Evolutionary conservation across 805 yeast species (phyloP).

Genomic region (Starmerella sirachaensis): DNA sequence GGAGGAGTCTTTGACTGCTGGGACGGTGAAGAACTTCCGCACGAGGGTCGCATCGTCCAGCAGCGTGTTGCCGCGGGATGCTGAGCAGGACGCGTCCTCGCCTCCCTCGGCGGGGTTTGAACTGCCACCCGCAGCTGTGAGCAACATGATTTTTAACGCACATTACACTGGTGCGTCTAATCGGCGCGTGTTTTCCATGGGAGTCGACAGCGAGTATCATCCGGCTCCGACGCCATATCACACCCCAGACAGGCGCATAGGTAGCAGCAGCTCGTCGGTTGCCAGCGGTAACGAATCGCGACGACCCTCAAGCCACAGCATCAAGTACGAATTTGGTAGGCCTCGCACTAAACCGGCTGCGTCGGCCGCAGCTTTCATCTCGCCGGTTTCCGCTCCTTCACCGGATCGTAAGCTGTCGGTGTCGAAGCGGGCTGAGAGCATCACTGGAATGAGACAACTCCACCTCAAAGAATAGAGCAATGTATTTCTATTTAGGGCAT

Average conservation of each 20-base stretch:
- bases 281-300: not conserved
- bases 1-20: slow-evolving; percentile 20
- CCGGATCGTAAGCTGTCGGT: slow-evolving; percentile 7
- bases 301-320: no score
- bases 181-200: slow-evolving; percentile 19
- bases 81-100: no score
- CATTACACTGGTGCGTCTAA: slow-evolving; percentile 13
- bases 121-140: slow-evolving; percentile 7
- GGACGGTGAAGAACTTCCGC: slow-evolving; percentile 15
- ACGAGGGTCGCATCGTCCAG: slow-evolving; percentile 17
- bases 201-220: slow-evolving; percentile 17
- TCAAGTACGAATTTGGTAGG: not conserved
- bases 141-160: slow-evolving; percentile 16
- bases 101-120: not conserved
- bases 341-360: not conserved
- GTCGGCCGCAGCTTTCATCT: not conserved
- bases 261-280: not conserved
- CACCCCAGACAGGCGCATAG: not conserved
- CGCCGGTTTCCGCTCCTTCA: not conserved
- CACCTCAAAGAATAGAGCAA: slow-evolving; percentile 4
- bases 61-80: no score
- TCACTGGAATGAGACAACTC: slow-evolving; percentile 19
- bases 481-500: slow-evolving; percentile 5
- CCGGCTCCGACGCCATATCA: not conserved
- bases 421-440: slow-evolving; percentile 16